Evolutionary conservation across 202 grass and related monocot genomes (phyloP), one percentile per base, ranked within the genome.

Genomic region (Elaeis oleifera): DNA sequence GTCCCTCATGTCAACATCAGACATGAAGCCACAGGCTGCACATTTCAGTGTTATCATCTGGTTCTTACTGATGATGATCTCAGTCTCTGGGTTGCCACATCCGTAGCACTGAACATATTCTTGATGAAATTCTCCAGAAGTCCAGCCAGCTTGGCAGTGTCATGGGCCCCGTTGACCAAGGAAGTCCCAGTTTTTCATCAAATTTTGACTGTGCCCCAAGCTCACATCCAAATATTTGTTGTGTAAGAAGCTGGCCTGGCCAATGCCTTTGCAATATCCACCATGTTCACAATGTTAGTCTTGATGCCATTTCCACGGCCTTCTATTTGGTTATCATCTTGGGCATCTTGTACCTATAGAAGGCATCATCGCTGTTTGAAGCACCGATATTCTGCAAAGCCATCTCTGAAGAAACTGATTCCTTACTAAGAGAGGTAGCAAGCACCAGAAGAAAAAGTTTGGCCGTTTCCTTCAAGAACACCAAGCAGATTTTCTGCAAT

Each of bases 291-390:
- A 27, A 73, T 16, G 18, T 73, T 73, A 18, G 59, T 73, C 70
- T 73, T 73, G 59, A 73, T 63, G 59, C 70, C 70, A 55, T 73
- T 73, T 5, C 70, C 70, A 53, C 70, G 59, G 19, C 70, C 70
- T 62, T 73, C 59, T 23, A 73, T 73, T 73, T 73, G 20, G 70
- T 63, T 73, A 73, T 73, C 70, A 73, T 73, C 59, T 25, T 73
- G 7, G 70, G 70, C 70, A 73, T 73, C 58, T 73, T 73, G 16
- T 73, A 73, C 70, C 70, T 73, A 73, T 73, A 73, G 19, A 73
- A 73, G 70, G 70, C 70, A 63, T 73, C 70, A 26, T 73, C 58
- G 16, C 70, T 73, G 50, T 73, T 73, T 63, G 70, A 3, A 48
- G 70, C 70, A 56, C 70, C 70, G 54, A 73, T 73, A 23, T 73